Evolutionary conservation across 2,329 filamentous ascomycete species (phyloP).

Genomic region (Colletotrichum sublineola): DNA sequence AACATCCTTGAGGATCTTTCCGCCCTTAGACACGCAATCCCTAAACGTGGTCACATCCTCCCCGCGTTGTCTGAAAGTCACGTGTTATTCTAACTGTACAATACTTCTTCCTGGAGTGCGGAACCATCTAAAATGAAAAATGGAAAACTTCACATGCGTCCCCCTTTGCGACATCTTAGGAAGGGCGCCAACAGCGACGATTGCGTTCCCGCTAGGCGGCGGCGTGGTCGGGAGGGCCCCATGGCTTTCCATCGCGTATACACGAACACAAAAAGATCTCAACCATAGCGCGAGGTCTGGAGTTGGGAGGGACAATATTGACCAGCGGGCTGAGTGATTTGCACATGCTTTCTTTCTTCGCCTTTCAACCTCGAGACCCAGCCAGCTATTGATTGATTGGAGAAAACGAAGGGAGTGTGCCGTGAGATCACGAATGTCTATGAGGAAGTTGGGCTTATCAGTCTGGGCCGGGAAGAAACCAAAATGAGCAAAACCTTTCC

Average conservation of each 20-base stretch:
- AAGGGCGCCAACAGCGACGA: slow-evolving; percentile 28
- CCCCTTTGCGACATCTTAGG: slow-evolving; percentile 26
- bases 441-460: slow-evolving; percentile 15
- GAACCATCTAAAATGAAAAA: slow-evolving; percentile 22
- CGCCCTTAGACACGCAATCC: slow-evolving; percentile 21
- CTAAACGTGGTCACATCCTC: background rate
- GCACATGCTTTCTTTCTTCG: slow-evolving; percentile 36
- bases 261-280: slow-evolving; percentile 38
- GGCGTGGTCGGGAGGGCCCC: slow-evolving; percentile 21
- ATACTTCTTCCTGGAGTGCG: slow-evolving; percentile 42
- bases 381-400: slow-evolving; percentile 13
- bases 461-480: slow-evolving; percentile 25
- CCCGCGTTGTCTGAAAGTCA: slow-evolving; percentile 36
- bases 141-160: slow-evolving; percentile 20
- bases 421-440: slow-evolving; percentile 36
- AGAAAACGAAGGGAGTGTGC: slow-evolving; percentile 19
- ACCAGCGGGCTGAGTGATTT: slow-evolving; percentile 42
- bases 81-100: slow-evolving; percentile 43
- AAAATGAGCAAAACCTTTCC: slow-evolving; percentile 20
- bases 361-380: slow-evolving; percentile 28
- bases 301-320: slow-evolving; percentile 39
- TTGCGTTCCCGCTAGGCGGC: slow-evolving; percentile 23
- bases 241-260: slow-evolving; percentile 35
- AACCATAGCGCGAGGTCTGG: slow-evolving; percentile 36
- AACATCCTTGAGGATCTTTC: slow-evolving; percentile 32